Evolutionary conservation across 2,329 filamentous ascomycete species (phyloP), one percentile per base, ranked within the genome.

Genomic region (Aspergillus arachidicola): DNA sequence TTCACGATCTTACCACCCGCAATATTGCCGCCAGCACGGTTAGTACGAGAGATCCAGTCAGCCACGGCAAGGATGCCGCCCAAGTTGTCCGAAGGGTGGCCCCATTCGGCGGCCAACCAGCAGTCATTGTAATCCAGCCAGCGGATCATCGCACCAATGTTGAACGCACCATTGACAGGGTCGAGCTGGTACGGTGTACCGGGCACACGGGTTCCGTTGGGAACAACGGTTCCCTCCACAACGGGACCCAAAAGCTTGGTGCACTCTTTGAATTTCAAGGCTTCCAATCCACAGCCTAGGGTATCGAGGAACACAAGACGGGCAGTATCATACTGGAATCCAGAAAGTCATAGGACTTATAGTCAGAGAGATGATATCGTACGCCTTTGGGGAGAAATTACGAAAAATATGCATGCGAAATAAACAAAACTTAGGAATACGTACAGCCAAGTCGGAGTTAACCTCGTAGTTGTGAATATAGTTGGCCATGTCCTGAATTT

Each of bases 41-140:
- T 96, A 68, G 94, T 97, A 73, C 95, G 91, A 72, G 94, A 96
- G 76, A 97, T 88, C 95, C 95, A 99, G 85, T 99, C 95, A 64
- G 95, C 93, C 58, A 97, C 94, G 54, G 94, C 93, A 66, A 99
- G 88, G 77, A 99, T 99, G 74, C 94, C 95, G 67, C 95, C 95
- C 71, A 99, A 81, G 85, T 99, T 99, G 85, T 99, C 95, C 5
- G 94, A 97, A 66, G 95, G 95, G 81, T 99, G 95, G 63, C 95
- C 95, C 95, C 95, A 99, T 84, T 99, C 95, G 61, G 95, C 95
- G 51, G 94, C 95, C 68, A 98, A 86, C 95, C 94, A 99, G 88
- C 95, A 98, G 87, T 99, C 95, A 80, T 99, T 99, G 87, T 98
- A 99, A 84, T 99, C 95, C 74, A 99, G 88, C 95, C 95, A 99